Evolutionary conservation across 352 stramenopile species (phyloP), one percentile per base, ranked within the genome.

Genomic region (Peronosclerospora sorghi): DNA sequence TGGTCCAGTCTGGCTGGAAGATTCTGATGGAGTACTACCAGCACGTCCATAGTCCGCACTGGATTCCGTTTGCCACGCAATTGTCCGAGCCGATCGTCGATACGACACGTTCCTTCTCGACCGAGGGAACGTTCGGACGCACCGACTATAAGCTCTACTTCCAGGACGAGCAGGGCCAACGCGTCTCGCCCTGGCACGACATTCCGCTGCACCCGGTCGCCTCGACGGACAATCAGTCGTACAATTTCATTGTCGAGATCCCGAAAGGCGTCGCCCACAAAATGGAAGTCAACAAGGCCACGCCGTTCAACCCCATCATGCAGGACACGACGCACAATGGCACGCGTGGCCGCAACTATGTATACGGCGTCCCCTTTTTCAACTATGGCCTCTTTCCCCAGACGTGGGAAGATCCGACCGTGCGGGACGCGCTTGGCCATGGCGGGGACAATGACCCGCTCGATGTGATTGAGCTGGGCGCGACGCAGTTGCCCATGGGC

Each of bases 221-320:
- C 18, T 51, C 51, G 8, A 61, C 70, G 18, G 71, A 83, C 35
- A 49, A 68, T 41, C 38, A 72, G 39, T 67, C 62, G 18, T 95
- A 96, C 65, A 98, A 98, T 68, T 93, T 98, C 38, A 81, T 99
- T 17, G 96, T 96, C n/a, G 96, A 99, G 72, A 99, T 99, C 44
- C 95, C 96, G 5, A 97, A 97, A 67, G 91, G 88, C 48, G 86
- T 94, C 38, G 96, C 92, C 14, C 90, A 96, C 38, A 99, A 99
- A 73, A 98, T 99, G 93, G 96, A 99, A 63, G 87, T 99, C 23
- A 94, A 94, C 65, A 99, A 98, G 51, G 76, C 87, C 19, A 41
- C 86, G 12, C 54, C 56, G 10, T 82, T 89, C 65, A 99, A 99
- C 65, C 87, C 92, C 5, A 99, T 99, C 66, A 96, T 92, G 68